Conservation (phyloP, 495 filamentous ascomycete species). For the Neurospora sp. region DNA sequence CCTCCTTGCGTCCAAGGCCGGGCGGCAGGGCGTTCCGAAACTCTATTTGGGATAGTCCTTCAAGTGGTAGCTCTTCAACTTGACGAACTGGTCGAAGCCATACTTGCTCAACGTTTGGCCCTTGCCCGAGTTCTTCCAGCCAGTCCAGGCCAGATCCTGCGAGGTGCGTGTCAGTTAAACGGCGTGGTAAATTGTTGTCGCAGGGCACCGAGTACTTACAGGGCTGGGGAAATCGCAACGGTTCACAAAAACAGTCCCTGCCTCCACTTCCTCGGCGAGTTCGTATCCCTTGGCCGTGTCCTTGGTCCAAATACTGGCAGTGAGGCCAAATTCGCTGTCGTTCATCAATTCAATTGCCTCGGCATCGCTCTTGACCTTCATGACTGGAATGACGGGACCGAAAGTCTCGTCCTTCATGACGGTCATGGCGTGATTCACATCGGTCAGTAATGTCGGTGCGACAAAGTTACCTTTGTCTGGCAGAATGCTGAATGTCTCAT, state of each 20-base stretch:
- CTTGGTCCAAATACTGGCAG: conserved; percentile 97
- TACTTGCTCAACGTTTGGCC: conserved; percentile 82
- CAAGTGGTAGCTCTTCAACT: conserved; percentile 91
- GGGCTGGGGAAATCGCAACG: conserved; percentile 87
- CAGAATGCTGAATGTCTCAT: conserved; percentile 57
- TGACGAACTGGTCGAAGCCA: conserved; percentile 90
- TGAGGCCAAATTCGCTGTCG: conserved; percentile 86
- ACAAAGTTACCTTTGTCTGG: conserved; percentile 74
- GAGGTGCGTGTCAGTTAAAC: conserved; percentile 7
- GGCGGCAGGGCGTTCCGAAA: conserved; percentile 12
- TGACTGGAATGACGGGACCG: conserved; percentile 85
- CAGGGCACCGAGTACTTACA: conserved; percentile 42
- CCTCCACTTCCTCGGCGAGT: conserved; percentile 72
- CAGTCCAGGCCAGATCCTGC: conserved; percentile 93
- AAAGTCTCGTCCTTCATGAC: conserved; percentile 97
- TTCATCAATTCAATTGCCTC: conserved; percentile 88
- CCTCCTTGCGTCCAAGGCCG: conserved; percentile 8
- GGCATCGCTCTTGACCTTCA: conserved; percentile 76
- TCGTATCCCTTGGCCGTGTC: conserved; percentile 67
- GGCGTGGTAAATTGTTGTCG: background rate
- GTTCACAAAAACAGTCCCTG: conserved; percentile 95
- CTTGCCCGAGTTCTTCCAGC: conserved; percentile 93
- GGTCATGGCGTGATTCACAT: conserved; percentile 74
- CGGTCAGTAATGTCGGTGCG: conserved; percentile 69
- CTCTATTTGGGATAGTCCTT: conserved; percentile 70